phyloP scores from a whole-genome alignment of 495 filamentous ascomycete genomes.

The Daldinia loculata region DNA sequence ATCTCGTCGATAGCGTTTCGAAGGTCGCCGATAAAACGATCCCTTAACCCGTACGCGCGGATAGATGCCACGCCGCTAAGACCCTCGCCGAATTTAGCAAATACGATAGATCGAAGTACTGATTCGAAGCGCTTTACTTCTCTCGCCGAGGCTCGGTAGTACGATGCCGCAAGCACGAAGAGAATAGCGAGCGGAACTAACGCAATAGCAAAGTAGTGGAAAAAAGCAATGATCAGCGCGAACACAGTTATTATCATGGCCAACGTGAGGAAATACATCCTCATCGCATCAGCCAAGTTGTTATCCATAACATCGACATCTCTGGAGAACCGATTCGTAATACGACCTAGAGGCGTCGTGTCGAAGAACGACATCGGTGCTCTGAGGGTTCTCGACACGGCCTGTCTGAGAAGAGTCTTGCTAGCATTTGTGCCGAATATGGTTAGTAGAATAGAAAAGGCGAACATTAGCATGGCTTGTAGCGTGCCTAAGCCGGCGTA shows the following conservation, averaged over 20 bases:
- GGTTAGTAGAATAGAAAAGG: slow-evolving; percentile 68
- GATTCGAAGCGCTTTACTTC: slow-evolving; percentile 95
- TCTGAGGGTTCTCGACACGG: slow-evolving; percentile 80
- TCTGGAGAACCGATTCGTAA: slow-evolving; percentile 95
- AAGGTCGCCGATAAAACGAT: slow-evolving; percentile 75
- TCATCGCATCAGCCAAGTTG: slow-evolving; percentile 85
- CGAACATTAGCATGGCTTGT: slow-evolving; percentile 85
- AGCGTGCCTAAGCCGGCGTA: slow-evolving; percentile 79
- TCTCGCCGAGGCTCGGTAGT: slow-evolving; percentile 89
- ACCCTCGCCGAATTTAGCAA: slow-evolving; percentile 90
- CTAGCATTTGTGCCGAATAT: slow-evolving; percentile 82
- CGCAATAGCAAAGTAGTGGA: slow-evolving; percentile 92
- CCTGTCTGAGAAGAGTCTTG: slow-evolving; percentile 83
- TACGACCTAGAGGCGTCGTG: slow-evolving; percentile 93
- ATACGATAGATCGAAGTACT: slow-evolving; percentile 84
- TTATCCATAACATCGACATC: slow-evolving; percentile 98
- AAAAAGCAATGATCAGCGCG: slow-evolving; percentile 88
- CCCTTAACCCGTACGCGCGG: slow-evolving; percentile 83
- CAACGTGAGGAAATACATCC: slow-evolving; percentile 90
- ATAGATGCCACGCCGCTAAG: slow-evolving; percentile 85
- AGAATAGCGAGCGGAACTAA: slow-evolving; percentile 80
- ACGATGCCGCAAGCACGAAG: slow-evolving; percentile 84
- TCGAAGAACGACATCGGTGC: slow-evolving; percentile 99
- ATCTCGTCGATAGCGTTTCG: slow-evolving; percentile 81
- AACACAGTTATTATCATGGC: slow-evolving; percentile 82